phyloP scores from a whole-genome alignment of 2,329 filamentous ascomycete species.

The Trichophyton benhamiae region DNA sequence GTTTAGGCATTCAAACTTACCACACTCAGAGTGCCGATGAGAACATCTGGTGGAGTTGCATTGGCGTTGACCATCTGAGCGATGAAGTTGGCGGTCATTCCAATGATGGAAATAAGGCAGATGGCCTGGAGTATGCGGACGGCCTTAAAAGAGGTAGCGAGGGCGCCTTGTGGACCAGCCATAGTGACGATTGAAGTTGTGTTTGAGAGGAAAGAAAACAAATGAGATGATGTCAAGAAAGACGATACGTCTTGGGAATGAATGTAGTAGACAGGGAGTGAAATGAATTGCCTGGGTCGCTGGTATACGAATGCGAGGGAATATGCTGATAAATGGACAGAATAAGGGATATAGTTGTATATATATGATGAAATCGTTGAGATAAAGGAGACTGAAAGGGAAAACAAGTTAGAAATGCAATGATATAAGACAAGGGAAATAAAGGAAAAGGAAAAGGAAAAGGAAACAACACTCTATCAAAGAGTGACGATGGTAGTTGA shows the following conservation, averaged over 20 bases:
- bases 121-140: conserved; percentile 59
- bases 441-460: background rate
- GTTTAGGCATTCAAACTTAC: conserved; percentile 44
- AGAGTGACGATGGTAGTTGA: background rate
- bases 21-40: conserved; percentile 67
- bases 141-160: conserved; percentile 66
- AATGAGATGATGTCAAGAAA: background rate
- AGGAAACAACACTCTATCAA: conserved; percentile 3
- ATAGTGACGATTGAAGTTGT: conserved; percentile 25
- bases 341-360: background rate
- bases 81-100: conserved; percentile 72
- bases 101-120: conserved; percentile 63
- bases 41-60: conserved; percentile 54
- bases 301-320: background rate
- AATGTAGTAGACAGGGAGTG: background rate
- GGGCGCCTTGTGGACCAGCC: conserved; percentile 50
- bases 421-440: background rate
- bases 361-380: background rate
- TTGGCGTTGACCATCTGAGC: conserved; percentile 56
- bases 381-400: background rate
- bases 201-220: background rate
- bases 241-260: background rate
- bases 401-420: background rate
- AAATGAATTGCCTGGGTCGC: background rate
- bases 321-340: background rate